Conservation (phyloP, 108 stramenopile genomes). For the Nitzschia inconspicua region DNA sequence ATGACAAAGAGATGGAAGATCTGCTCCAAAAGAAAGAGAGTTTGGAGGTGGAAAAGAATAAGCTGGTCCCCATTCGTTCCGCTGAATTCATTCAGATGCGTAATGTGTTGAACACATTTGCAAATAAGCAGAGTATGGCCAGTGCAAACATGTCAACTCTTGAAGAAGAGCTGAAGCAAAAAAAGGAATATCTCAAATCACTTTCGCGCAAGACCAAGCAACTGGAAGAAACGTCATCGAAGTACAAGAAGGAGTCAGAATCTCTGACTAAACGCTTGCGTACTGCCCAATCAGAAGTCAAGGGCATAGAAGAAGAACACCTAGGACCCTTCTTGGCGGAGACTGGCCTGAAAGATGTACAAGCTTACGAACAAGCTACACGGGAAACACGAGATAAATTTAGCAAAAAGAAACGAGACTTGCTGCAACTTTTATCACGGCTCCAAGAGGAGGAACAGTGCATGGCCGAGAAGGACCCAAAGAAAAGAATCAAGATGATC, state of each 20-base stretch:
- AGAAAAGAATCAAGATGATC: constrained; percentile 27
- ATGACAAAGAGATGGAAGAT: constrained; percentile 67
- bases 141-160: constrained; percentile 78
- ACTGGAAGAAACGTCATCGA: constrained; percentile 38
- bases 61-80: constrained; percentile 39
- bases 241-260: constrained; percentile 47
- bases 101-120: constrained; percentile 62
- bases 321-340: constrained; percentile 73
- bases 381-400: constrained; percentile 80
- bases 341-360: constrained; percentile 78
- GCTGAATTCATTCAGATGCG: constrained; percentile 69
- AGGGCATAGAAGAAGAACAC: constrained; percentile 77
- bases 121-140: constrained; percentile 68
- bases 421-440: constrained; percentile 73
- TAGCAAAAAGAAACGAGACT: constrained; percentile 57
- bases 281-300: constrained; percentile 44
- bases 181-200: constrained; percentile 51
- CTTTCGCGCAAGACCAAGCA: constrained; percentile 45
- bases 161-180: constrained; percentile 67
- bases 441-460: constrained; percentile 60
- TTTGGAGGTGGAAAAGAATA: constrained; percentile 64
- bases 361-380: constrained; percentile 83
- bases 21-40: constrained; percentile 66
- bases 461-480: constrained; percentile 47
- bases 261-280: constrained; percentile 42